phyloP scores from a whole-genome alignment of 1,284 basidiomycete genomes.

The Heliocybe sulcata region DNA sequence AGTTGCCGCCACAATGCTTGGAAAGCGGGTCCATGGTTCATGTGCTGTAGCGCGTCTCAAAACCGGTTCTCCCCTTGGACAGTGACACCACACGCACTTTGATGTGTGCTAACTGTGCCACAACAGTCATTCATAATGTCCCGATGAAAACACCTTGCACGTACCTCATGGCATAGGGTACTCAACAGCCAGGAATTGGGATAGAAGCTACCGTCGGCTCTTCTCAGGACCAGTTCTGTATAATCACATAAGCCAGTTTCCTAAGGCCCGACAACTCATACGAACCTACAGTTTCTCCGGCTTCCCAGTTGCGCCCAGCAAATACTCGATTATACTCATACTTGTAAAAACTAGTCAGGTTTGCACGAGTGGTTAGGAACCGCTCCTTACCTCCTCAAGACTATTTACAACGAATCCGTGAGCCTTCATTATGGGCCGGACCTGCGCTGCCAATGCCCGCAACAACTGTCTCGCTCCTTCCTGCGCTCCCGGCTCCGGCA shows the following conservation, averaged over 20 bases:
- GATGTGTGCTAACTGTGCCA: conserved; percentile 65
- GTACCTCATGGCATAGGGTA: conserved; percentile 77
- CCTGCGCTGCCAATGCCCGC: conserved; percentile 72
- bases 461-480: conserved; percentile 62
- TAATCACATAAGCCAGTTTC: background rate
- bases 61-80: background rate
- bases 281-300: conserved; percentile 68
- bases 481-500: conserved; percentile 28
- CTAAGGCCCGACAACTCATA: background rate
- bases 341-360: conserved; percentile 25
- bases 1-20: conserved; percentile 66
- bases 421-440: conserved; percentile 71
- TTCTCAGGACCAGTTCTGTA: conserved; percentile 65
- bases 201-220: conserved; percentile 49
- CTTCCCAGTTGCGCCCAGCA: conserved; percentile 75
- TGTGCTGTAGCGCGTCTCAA: conserved; percentile 40
- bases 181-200: conserved; percentile 65
- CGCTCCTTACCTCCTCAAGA: conserved; percentile 60
- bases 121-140: conserved; percentile 1
- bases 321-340: conserved; percentile 74
- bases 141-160: conserved; percentile 11
- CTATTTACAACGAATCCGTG: conserved; percentile 72
- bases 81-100: conserved; percentile 37
- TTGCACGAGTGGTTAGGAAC: background rate
- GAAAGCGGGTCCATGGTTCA: conserved; percentile 70